phyloP scores from a whole-genome alignment of 2,329 filamentous ascomycete genomes.

The Fusarium buxicola region DNA sequence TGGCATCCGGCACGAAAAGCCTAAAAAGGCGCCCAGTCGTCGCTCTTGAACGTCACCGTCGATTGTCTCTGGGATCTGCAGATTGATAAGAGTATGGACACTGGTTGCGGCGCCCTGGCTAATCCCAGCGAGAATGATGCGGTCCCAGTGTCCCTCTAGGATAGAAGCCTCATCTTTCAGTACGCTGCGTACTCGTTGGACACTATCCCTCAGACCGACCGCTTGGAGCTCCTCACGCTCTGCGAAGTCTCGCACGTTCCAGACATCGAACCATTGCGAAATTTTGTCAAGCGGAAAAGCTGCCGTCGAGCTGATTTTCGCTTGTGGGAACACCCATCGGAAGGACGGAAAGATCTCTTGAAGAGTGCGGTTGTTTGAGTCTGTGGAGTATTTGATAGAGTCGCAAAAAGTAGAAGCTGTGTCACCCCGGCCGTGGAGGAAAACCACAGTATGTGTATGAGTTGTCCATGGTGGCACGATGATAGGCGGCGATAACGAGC shows the following conservation, averaged over 20 bases:
- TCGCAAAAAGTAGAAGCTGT: conserved; percentile 49
- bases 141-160: conserved; percentile 53
- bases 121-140: conserved; percentile 59
- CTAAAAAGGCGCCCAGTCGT: conserved; percentile 51
- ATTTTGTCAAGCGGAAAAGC: conserved; percentile 30
- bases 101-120: conserved; percentile 59
- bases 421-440: conserved; percentile 60
- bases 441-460: conserved; percentile 58
- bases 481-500: background rate
- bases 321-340: conserved; percentile 63
- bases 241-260: conserved; percentile 54
- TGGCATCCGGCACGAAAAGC: conserved; percentile 53
- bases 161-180: conserved; percentile 50
- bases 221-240: conserved; percentile 58
- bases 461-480: background rate
- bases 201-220: conserved; percentile 55
- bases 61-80: conserved; percentile 40
- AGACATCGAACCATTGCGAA: conserved; percentile 65
- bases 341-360: conserved; percentile 57
- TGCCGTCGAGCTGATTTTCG: conserved; percentile 49
- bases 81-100: conserved; percentile 53
- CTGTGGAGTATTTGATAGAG: conserved; percentile 47
- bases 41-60: background rate
- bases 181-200: conserved; percentile 48
- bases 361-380: conserved; percentile 51